Evolutionary conservation across 2,329 filamentous ascomycete genomes (phyloP).

Genomic region (Penicillium occitanis): DNA sequence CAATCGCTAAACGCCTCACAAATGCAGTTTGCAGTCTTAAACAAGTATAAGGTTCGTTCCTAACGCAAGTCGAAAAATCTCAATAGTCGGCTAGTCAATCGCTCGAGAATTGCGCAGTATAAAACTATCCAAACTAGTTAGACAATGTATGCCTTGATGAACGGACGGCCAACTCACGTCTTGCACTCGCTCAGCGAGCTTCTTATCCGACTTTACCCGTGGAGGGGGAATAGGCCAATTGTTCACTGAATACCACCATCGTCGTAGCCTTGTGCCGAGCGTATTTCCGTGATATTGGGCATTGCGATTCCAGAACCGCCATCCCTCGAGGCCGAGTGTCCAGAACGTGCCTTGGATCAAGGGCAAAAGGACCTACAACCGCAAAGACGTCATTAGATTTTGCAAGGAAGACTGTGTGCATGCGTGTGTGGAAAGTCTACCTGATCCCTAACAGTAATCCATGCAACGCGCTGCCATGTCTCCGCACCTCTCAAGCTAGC

Average conservation of each 20-base stretch:
- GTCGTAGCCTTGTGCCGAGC: slow-evolving; percentile 71
- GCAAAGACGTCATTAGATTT: slow-evolving; percentile 3
- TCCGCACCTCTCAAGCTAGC: slow-evolving; percentile 80
- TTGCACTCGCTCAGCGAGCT: slow-evolving; percentile 21
- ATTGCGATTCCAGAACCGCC: slow-evolving; percentile 84
- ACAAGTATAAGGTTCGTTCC: neutral
- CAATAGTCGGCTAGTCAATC: slow-evolving; percentile 19
- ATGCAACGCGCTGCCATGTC: slow-evolving; percentile 73
- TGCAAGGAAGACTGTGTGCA: neutral
- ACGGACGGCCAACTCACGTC: slow-evolving; percentile 40
- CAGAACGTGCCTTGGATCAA: slow-evolving; percentile 86
- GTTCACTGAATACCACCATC: slow-evolving; percentile 96
- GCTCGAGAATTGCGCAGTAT: slow-evolving; percentile 20
- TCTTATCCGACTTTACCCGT: slow-evolving; percentile 16
- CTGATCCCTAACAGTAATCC: slow-evolving; percentile 88
- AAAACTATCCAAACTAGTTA: slow-evolving; percentile 12
- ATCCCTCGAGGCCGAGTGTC: slow-evolving; percentile 79
- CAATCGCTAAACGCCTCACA: slow-evolving; percentile 9
- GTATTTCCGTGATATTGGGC: slow-evolving; percentile 74
- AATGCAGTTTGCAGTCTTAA: neutral
- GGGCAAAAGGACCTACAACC: slow-evolving; percentile 73
- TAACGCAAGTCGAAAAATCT: neutral
- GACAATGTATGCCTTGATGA: neutral
- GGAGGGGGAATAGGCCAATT: slow-evolving; percentile 72
- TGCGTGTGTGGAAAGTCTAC: slow-evolving; percentile 31